phyloP scores from a whole-genome alignment of 768 basidiomycete species.

The Lyophyllum shimeji region DNA sequence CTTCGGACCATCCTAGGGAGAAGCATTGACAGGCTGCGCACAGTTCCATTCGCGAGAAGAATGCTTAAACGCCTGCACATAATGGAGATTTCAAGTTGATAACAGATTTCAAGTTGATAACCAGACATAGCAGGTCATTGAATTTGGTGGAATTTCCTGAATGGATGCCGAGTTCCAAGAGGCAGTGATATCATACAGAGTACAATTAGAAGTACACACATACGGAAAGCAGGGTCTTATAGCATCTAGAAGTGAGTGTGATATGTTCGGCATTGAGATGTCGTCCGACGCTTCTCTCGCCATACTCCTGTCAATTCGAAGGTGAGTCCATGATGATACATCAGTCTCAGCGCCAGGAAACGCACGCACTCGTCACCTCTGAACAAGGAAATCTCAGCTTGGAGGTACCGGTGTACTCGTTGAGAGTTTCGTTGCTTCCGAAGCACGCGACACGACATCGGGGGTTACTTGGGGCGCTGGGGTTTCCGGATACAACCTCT shows the following conservation, averaged over 20 bases:
- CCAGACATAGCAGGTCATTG: background rate
- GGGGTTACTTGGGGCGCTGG: conserved; percentile 14
- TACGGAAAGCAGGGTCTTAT: background rate
- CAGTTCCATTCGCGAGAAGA: too few relatives aligned
- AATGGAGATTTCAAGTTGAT: too few relatives aligned
- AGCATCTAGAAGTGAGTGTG: background rate
- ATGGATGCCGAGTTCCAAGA: background rate
- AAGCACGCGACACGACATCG: conserved; percentile 10
- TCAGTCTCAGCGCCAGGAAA: background rate
- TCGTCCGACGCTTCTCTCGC: background rate
- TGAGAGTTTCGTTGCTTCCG: conserved; percentile 7
- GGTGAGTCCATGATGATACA: background rate
- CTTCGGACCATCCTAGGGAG: too few relatives aligned
- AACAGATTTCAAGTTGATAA: background rate
- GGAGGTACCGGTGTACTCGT: conserved; percentile 13
- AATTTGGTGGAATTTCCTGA: background rate
- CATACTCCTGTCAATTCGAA: background rate
- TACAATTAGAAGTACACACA: background rate
- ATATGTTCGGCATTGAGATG: background rate
- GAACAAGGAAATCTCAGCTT: background rate
- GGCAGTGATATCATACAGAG: background rate
- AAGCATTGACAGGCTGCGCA: too few relatives aligned
- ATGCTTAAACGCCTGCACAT: too few relatives aligned
- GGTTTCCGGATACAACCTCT: conserved; percentile 59
- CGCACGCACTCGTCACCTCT: background rate